phyloP scores from a whole-genome alignment of 148 eudicot genomes.

The Polygonum aviculare region DNA sequence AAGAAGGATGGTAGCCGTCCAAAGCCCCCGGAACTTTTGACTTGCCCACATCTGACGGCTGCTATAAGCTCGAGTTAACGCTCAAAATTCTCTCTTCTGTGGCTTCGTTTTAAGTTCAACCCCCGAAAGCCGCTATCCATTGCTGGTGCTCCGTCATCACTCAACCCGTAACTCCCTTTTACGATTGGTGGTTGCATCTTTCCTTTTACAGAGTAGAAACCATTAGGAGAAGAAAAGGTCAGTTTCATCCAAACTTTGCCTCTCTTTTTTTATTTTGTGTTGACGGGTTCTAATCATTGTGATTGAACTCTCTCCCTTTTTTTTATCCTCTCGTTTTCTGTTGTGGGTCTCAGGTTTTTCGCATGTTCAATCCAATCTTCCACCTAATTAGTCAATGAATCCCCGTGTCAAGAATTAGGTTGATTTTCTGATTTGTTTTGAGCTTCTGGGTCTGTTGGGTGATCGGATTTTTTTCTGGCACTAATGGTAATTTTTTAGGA shows the following conservation, averaged over 20 bases:
- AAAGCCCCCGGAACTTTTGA: background rate
- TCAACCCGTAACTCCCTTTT: background rate
- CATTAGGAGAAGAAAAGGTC: background rate
- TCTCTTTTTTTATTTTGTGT: background rate
- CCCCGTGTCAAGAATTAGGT: constrained; percentile 8
- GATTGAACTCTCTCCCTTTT: background rate
- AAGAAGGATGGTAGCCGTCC: background rate
- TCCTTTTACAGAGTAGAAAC: background rate
- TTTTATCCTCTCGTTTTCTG: background rate
- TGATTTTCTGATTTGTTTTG: background rate
- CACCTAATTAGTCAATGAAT: constrained; percentile 5
- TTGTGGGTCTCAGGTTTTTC: constrained; percentile 7
- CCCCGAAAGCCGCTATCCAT: background rate
- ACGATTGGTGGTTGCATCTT: constrained; percentile 1
- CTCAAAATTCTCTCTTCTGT: background rate
- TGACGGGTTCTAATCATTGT: background rate
- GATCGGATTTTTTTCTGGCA: background rate
- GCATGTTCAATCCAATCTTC: constrained; percentile 5
- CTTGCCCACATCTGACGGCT: background rate
- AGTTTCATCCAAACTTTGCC: background rate
- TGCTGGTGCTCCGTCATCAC: background rate
- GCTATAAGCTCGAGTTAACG: background rate
- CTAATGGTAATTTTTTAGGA: background rate
- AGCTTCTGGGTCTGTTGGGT: background rate
- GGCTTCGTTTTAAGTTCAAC: background rate